These are phyloP conservation scores for Oenanthe sinensis DNA, from an alignment of 129 eudicot species.

Conservation along the genomic window DNA sequence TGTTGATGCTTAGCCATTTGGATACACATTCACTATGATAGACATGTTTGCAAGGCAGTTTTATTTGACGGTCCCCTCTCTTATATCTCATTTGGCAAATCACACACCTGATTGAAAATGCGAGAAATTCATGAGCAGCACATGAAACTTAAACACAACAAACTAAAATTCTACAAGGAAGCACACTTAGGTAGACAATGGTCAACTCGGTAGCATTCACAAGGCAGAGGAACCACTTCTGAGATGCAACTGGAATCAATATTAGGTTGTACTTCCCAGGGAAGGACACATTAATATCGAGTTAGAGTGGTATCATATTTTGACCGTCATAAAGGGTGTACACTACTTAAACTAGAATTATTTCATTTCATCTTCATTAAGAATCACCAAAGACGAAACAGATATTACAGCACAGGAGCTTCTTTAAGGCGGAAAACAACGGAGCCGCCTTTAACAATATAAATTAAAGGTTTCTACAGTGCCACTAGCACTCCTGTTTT, in stretches of 20 bases:
- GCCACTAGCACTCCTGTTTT: too few species aligned
- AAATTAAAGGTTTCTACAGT: background rate
- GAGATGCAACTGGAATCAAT: background rate
- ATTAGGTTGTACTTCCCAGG: background rate
- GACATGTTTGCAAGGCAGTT: constrained; percentile 83
- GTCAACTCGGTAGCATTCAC: background rate
- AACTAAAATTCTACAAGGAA: background rate
- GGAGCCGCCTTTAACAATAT: background rate
- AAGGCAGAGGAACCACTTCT: background rate
- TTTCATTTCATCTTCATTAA: background rate
- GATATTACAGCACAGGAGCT: background rate
- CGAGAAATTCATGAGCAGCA: background rate
- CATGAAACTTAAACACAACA: background rate
- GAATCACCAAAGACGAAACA: background rate
- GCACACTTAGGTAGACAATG: background rate
- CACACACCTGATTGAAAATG: constrained; percentile 50
- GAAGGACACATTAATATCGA: background rate
- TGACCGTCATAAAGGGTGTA: background rate
- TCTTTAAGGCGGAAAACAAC: background rate
- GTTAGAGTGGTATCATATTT: background rate
- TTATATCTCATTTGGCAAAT: constrained; percentile 86
- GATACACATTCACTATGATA: constrained; percentile 71
- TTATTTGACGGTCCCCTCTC: constrained; percentile 78
- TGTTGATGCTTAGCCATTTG: constrained; percentile 87
- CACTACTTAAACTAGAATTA: background rate